phyloP scores from a whole-genome alignment of 1,284 basidiomycete genomes.

The Ganoderma meredithae region DNA sequence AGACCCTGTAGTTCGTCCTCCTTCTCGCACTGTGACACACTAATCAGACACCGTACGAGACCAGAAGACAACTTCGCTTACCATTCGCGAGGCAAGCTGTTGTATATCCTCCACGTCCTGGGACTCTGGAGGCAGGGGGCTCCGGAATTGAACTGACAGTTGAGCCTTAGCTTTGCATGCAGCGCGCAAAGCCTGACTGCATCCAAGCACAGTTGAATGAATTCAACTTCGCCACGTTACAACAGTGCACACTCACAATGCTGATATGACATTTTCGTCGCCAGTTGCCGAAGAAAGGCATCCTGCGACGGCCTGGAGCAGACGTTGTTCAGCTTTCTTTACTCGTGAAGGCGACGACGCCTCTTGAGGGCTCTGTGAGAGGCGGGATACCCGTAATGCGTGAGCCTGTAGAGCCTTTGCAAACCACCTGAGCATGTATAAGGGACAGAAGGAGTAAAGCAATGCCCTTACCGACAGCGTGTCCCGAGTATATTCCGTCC shows the following conservation, averaged over 20 bases:
- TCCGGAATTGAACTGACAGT: conserved; percentile 20
- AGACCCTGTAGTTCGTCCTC: conserved; percentile 28
- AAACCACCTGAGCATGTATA: background rate
- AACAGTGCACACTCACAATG: conserved; percentile 13
- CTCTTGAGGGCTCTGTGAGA: conserved; percentile 8
- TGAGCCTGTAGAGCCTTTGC: conserved; percentile 30
- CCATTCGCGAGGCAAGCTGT: conserved; percentile 12
- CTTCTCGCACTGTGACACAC: conserved; percentile 20
- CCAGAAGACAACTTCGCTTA: background rate
- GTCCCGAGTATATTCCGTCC: conserved; percentile 28
- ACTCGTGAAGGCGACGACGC: background rate
- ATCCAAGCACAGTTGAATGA: background rate
- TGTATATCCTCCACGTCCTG: conserved; percentile 1
- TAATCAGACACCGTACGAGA: too few species aligned
- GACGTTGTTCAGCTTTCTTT: conserved; percentile 16
- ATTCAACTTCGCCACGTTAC: too few species aligned
- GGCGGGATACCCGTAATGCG: conserved; percentile 20
- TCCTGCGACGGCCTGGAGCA: conserved; percentile 22
- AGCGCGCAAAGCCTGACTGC: conserved; percentile 20
- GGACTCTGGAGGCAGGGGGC: conserved; percentile 15
- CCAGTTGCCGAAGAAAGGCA: conserved; percentile 7
- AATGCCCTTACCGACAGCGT: conserved; percentile 22
- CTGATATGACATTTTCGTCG: conserved; percentile 12
- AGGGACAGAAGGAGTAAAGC: background rate
- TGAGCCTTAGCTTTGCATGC: conserved; percentile 15